Conservation (phyloP, 75 land plant species). For the Picea sitchensis region DNA sequence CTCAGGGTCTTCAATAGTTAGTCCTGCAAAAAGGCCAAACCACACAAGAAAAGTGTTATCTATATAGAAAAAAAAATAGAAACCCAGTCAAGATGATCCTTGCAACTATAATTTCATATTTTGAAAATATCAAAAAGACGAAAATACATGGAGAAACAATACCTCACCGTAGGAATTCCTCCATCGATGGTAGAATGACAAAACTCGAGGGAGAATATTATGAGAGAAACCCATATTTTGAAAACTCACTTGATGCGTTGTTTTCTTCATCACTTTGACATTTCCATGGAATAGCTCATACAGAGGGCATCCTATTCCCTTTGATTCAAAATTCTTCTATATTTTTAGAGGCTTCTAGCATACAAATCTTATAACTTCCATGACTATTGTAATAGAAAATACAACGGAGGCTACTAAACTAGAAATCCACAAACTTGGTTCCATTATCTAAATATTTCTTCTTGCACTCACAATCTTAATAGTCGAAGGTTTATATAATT, state of each 20-base stretch:
- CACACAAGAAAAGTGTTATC: constrained; percentile 30
- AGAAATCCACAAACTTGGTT: background rate
- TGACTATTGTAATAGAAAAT: background rate
- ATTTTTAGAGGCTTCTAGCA: constrained; percentile 43
- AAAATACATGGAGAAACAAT: too few relatives aligned
- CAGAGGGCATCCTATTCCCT: constrained; percentile 26
- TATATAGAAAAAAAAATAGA: too few relatives aligned
- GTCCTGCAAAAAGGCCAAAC: constrained; percentile 56
- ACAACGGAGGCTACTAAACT: background rate
- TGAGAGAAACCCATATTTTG: constrained; percentile 19
- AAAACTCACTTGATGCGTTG: constrained; percentile 21
- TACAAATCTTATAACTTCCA: constrained; percentile 11
- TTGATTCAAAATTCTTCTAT: constrained; percentile 18
- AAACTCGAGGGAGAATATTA: too few relatives aligned
- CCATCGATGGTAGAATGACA: too few relatives aligned
- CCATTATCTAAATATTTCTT: too few relatives aligned
- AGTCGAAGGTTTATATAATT: too few relatives aligned
- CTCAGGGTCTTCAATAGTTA: constrained; percentile 53
- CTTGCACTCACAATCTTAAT: too few relatives aligned
- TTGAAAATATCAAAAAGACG: too few relatives aligned
- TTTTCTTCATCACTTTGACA: constrained; percentile 13
- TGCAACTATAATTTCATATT: too few relatives aligned
- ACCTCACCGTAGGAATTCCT: constrained; percentile 12
- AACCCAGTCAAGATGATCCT: too few relatives aligned
- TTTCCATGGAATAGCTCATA: constrained; percentile 38